These are phyloP conservation scores for Perilla frutescens DNA, from an alignment of 257 asterid genomes.

Conservation along the genomic window DNA sequence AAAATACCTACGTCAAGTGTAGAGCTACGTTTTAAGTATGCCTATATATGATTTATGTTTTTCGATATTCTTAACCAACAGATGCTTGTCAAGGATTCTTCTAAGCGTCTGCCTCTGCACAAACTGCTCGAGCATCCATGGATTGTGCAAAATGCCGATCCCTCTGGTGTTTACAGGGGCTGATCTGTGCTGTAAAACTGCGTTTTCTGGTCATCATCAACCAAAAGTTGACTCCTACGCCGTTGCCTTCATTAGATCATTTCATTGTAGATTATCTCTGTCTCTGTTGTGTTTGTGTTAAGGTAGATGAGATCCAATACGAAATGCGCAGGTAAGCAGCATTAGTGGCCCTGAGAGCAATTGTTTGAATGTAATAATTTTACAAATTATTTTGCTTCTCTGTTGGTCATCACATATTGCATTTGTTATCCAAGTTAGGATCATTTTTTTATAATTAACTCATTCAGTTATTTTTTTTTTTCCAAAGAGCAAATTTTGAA, in stretches of 20 bases:
- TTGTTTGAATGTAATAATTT: constrained; percentile 1
- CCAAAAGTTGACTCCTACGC: neutral
- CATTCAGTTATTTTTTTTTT: too few relatives aligned
- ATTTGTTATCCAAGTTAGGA: too few relatives aligned
- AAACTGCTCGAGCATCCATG: constrained; percentile 95
- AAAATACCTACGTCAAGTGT: neutral
- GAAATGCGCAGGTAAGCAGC: neutral
- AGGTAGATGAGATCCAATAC: constrained; percentile 33
- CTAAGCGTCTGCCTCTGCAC: constrained; percentile 78
- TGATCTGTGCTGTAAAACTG: constrained; percentile 35
- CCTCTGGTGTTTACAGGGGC: constrained; percentile 75
- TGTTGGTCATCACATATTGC: too few relatives aligned
- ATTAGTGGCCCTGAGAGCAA: neutral
- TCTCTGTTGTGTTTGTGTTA: constrained; percentile 24
- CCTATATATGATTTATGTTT: neutral
- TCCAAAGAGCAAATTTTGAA: too few relatives aligned
- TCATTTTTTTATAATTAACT: too few relatives aligned
- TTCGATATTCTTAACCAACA: constrained; percentile 27
- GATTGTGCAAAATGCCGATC: constrained; percentile 94
- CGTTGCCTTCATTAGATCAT: constrained; percentile 16
- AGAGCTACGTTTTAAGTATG: neutral
- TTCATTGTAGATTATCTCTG: constrained; percentile 19
- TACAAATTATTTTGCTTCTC: neutral
- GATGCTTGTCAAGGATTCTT: constrained; percentile 95
- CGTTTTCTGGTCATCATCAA: constrained; percentile 15